A percentile compares a stretch with the other conserved stretches of the same genome.
These are phyloP conservation scores for Eucalyptus cloeziana DNA, from an alignment of 345 rosid species.

Conservation along the genomic window DNA sequence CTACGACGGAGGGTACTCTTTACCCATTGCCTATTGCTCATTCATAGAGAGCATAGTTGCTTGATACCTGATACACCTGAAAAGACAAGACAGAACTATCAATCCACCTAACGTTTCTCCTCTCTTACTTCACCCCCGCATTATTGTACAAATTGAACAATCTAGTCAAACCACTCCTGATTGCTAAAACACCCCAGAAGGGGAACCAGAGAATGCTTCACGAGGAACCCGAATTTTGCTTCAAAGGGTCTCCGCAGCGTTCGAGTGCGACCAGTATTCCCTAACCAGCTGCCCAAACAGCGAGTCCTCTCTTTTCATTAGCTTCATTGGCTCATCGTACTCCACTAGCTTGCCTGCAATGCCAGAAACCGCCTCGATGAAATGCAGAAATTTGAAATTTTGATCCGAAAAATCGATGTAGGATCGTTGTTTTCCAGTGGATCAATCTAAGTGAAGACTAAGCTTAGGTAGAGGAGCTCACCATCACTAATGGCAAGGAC, in stretches of 20 bases:
- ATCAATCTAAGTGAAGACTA: not conserved
- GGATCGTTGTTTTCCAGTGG: not conserved
- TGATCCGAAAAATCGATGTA: not conserved
- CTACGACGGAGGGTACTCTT: not conserved
- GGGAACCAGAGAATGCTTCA: not conserved
- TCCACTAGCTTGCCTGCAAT: slow-evolving; percentile 59
- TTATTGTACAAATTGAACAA: not conserved
- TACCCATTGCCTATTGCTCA: not conserved
- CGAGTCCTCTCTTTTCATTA: slow-evolving; percentile 57
- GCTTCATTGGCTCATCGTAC: slow-evolving; percentile 62
- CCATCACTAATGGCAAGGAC: slow-evolving; percentile 85
- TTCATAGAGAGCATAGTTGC: not conserved
- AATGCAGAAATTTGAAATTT: not conserved
- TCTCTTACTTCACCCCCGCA: not conserved
- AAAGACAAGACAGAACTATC: not conserved
- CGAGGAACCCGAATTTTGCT: not conserved
- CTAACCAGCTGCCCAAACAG: slow-evolving; percentile 74
- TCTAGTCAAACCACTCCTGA: not conserved
- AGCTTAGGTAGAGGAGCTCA: slow-evolving; percentile 8
- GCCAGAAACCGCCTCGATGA: not conserved
- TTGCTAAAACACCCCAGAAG: not conserved
- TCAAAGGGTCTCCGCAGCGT: not conserved
- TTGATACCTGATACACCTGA: not conserved
- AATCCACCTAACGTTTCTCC: not conserved
- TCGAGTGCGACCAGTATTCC: slow-evolving; percentile 72